A percentile compares a stretch with the other conserved stretches of the same genome.
These are phyloP conservation scores for Pachyrhizus erosus DNA, from an alignment of 306 rosid genomes.

Conservation along the genomic window DNA sequence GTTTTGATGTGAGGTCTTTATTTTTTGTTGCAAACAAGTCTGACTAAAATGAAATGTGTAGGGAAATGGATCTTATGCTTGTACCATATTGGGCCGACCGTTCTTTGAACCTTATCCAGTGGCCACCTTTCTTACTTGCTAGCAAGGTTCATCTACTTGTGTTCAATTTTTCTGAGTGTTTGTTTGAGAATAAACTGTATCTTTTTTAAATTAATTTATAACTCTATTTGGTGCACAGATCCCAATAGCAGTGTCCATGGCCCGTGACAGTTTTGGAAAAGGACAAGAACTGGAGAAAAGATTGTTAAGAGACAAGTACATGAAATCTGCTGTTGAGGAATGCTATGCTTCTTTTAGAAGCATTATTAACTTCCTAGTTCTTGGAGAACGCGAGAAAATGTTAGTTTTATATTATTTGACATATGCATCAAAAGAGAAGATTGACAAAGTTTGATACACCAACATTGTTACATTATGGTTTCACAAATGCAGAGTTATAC, in stretches of 20 bases:
- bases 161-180: constrained; percentile 35
- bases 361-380: constrained; percentile 72
- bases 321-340: constrained; percentile 85
- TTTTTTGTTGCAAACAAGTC: constrained; percentile 16
- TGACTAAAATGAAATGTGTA: constrained; percentile 48
- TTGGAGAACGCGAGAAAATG: constrained; percentile 75
- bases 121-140: constrained; percentile 99
- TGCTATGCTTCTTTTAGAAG: constrained; percentile 81
- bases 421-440: constrained; percentile 28
- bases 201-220: constrained; percentile 33
- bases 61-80: constrained; percentile 94
- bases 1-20: constrained; percentile 12
- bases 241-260: constrained; percentile 97
- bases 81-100: constrained; percentile 91
- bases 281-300: constrained; percentile 83
- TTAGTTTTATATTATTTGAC: constrained; percentile 49
- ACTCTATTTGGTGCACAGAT: constrained; percentile 56
- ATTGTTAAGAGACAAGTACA: constrained; percentile 68
- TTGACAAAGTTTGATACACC: constrained; percentile 19
- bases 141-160: constrained; percentile 74
- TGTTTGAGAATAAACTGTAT: constrained; percentile 15
- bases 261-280: constrained; percentile 77
- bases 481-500: constrained; percentile 68
- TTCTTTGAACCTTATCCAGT: constrained; percentile 71
- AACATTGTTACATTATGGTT: constrained; percentile 40